Conservation (phyloP, 2,329 filamentous ascomycete genomes). For the Fusarium sp. region DNA sequence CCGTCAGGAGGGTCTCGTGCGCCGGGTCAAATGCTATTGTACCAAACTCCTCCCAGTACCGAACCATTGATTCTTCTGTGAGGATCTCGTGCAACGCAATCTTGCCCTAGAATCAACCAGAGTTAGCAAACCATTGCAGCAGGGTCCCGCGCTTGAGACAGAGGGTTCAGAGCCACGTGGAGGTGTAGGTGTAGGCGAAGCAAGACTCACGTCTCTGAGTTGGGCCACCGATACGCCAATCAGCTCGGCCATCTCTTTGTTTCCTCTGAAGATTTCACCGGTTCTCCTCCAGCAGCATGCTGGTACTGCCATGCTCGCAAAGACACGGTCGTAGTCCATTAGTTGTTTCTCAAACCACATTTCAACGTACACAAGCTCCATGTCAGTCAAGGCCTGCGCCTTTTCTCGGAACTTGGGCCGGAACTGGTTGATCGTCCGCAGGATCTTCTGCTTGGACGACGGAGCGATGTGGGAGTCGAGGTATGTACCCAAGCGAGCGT, state of each 20-base stretch:
- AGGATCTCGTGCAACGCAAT: slow-evolving; percentile 96
- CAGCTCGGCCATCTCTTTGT: slow-evolving; percentile 98
- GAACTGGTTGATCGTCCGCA: slow-evolving; percentile 92
- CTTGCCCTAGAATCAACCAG: slow-evolving; percentile 76
- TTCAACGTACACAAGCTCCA: slow-evolving; percentile 94
- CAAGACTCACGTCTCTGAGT: slow-evolving; percentile 83
- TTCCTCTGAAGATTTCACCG: slow-evolving; percentile 96
- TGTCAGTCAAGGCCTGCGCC: slow-evolving; percentile 91
- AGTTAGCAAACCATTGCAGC: slow-evolving; percentile 32
- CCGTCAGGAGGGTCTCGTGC: slow-evolving; percentile 96
- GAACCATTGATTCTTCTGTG: slow-evolving; percentile 93
- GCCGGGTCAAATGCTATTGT: slow-evolving; percentile 95
- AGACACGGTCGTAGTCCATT: slow-evolving; percentile 98
- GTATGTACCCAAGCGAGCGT: slow-evolving; percentile 89
- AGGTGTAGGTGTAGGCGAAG: slow-evolving; percentile 20
- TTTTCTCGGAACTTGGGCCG: slow-evolving; percentile 96
- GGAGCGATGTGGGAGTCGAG: slow-evolving; percentile 91
- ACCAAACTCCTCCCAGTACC: slow-evolving; percentile 99
- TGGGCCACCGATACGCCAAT: slow-evolving; percentile 94
- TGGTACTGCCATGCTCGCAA: slow-evolving; percentile 98
- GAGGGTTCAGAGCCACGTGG: slow-evolving; percentile 11
- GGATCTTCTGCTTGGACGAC: slow-evolving; percentile 88
- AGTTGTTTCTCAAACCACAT: slow-evolving; percentile 99
- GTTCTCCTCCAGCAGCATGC: slow-evolving; percentile 98
- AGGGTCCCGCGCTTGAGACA: slow-evolving; percentile 11